Percentiles rank a stretch among this genome's conserved stretches.
Evolutionary conservation across 257 asterid species (phyloP).

Genomic region (Nicotiana otophora): DNA sequence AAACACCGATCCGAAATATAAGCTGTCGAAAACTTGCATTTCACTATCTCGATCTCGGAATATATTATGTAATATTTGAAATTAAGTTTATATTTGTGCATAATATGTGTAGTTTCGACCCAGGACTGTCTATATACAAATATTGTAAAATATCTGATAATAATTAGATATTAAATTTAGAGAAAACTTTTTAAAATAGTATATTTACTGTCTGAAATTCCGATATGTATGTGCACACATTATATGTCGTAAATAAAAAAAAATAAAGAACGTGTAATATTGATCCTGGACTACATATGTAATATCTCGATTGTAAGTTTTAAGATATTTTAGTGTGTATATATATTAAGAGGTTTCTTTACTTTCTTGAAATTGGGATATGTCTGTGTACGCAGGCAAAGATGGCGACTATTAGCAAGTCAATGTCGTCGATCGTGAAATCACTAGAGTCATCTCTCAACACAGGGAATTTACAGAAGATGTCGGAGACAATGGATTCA

Average conservation of each 20-base stretch:
- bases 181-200: too few species aligned
- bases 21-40: background rate
- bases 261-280: too few species aligned
- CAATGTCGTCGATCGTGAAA: slow-evolving; percentile 83
- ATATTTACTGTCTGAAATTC: too few species aligned
- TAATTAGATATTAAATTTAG: too few species aligned
- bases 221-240: too few species aligned
- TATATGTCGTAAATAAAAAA: too few species aligned
- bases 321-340: background rate
- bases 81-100: too few species aligned
- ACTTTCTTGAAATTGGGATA: background rate
- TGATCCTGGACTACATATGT: too few species aligned
- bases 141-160: too few species aligned
- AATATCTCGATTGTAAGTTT: background rate
- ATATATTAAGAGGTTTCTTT: background rate
- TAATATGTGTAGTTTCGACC: too few species aligned
- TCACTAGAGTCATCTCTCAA: slow-evolving; percentile 74
- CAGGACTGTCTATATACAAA: too few species aligned
- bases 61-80: background rate
- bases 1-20: background rate
- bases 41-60: background rate
- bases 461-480: slow-evolving; percentile 90
- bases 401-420: slow-evolving; percentile 76
- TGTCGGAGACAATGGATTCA: slow-evolving; percentile 96
- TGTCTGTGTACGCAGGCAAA: slow-evolving; percentile 34